phyloP scores from a whole-genome alignment of 2,329 filamentous ascomycete species.

The Fusarium sp. region DNA sequence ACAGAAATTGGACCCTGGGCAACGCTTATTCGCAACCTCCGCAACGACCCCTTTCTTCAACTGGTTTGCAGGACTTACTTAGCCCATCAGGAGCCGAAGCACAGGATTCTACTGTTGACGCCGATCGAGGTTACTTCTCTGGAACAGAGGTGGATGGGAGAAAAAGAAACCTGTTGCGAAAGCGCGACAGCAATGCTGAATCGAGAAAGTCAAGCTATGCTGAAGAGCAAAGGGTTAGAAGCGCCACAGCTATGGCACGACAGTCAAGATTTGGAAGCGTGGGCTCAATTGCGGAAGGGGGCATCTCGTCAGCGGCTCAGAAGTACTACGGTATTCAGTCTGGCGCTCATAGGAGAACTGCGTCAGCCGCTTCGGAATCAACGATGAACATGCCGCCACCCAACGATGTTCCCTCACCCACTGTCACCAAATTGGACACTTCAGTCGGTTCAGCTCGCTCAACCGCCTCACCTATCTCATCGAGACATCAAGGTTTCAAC shows the following conservation, averaged over 20 bases:
- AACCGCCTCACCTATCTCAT: conserved; percentile 60
- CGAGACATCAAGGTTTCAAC: conserved; percentile 60
- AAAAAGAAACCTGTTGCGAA: conserved; percentile 83
- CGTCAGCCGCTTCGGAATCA: conserved; percentile 70
- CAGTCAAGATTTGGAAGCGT: conserved; percentile 85
- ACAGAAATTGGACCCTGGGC: conserved; percentile 77
- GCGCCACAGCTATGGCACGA: conserved; percentile 73
- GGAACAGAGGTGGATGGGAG: conserved; percentile 85
- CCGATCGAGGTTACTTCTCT: conserved; percentile 94
- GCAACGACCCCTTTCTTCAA: conserved; percentile 65
- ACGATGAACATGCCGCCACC: conserved; percentile 63
- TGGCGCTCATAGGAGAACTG: conserved; percentile 68
- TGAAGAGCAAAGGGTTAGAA: conserved; percentile 78
- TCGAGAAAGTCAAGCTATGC: conserved; percentile 81
- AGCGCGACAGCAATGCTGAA: conserved; percentile 74
- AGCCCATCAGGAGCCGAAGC: conserved; percentile 55
- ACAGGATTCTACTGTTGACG: conserved; percentile 67
- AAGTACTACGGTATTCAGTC: conserved; percentile 73
- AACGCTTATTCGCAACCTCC: conserved; percentile 58
- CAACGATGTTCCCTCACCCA: conserved; percentile 67
- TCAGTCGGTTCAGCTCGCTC: conserved; percentile 53
- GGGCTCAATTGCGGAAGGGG: conserved; percentile 76
- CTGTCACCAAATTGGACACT: conserved; percentile 72
- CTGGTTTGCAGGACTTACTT: conserved; percentile 61
- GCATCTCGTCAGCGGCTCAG: conserved; percentile 72